These are phyloP conservation scores for Dichomitus squalens DNA, from an alignment of 1,284 basidiomycete genomes.

Conservation along the genomic window DNA sequence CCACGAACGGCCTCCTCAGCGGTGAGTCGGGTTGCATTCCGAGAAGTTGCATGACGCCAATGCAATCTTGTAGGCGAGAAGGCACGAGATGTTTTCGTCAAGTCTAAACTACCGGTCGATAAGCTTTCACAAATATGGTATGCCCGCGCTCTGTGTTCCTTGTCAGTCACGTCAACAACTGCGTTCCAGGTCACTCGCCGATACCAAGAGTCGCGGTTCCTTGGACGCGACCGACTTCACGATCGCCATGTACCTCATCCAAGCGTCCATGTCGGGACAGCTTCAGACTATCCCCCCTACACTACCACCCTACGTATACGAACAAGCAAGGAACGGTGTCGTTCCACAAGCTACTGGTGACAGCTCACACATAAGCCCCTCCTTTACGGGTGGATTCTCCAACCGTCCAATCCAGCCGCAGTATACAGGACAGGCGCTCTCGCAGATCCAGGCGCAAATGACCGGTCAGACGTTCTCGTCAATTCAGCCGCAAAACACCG, in stretches of 20 bases:
- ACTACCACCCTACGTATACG: slow-evolving; percentile 91
- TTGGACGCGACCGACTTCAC: slow-evolving; percentile 94
- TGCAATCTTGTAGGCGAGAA: slow-evolving; percentile 67
- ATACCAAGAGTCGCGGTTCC: slow-evolving; percentile 89
- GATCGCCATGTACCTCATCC: slow-evolving; percentile 96
- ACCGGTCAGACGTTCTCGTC: slow-evolving; percentile 47
- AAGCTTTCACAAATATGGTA: slow-evolving; percentile 95
- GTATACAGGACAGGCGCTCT: slow-evolving; percentile 56
- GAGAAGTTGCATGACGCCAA: slow-evolving; percentile 5
- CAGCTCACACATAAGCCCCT: slow-evolving; percentile 60
- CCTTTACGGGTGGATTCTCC: slow-evolving; percentile 39
- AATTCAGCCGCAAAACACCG: slow-evolving; percentile 47
- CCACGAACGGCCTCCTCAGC: slow-evolving; percentile 75
- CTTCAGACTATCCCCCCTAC: slow-evolving; percentile 75
- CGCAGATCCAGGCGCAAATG: slow-evolving; percentile 41
- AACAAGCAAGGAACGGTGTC: slow-evolving; percentile 69
- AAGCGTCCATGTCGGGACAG: slow-evolving; percentile 85
- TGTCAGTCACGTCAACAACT: neutral
- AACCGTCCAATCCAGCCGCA: slow-evolving; percentile 54
- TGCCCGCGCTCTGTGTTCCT: slow-evolving; percentile 28
- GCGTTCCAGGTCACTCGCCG: slow-evolving; percentile 58
- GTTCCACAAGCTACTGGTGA: slow-evolving; percentile 61
- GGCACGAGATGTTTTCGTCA: slow-evolving; percentile 91
- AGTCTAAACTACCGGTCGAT: slow-evolving; percentile 89
- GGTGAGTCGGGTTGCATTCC: slow-evolving; percentile 42